Evolutionary conservation across 441 rosid species (phyloP).

Genomic region (Croton setiger): DNA sequence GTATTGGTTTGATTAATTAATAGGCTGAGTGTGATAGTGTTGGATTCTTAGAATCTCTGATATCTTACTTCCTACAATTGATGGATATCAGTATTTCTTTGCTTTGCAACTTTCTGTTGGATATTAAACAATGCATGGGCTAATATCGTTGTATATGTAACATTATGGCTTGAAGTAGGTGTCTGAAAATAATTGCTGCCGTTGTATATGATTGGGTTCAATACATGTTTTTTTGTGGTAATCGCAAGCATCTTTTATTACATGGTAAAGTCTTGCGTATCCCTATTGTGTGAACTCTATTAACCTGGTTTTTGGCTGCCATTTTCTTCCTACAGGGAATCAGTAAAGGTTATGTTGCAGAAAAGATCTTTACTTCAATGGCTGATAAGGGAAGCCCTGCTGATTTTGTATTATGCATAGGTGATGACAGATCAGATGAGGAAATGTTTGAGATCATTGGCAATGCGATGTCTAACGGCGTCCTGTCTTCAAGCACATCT

Average conservation of each 20-base stretch:
- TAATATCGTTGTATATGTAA: no score
- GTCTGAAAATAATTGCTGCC: neutral
- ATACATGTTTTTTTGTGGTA: neutral
- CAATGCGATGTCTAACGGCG: constrained; percentile 32
- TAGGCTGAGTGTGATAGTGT: neutral
- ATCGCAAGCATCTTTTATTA: neutral
- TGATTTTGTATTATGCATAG: constrained; percentile 68
- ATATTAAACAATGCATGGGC: no score
- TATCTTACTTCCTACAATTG: neutral
- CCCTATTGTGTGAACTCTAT: neutral
- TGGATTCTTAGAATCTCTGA: neutral
- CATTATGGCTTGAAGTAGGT: neutral
- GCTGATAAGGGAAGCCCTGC: constrained; percentile 38
- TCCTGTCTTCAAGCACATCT: constrained; percentile 39
- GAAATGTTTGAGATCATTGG: constrained; percentile 74
- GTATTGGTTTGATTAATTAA: neutral
- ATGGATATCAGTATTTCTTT: neutral
- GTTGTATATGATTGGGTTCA: neutral
- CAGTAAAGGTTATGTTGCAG: constrained; percentile 61
- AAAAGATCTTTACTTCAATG: constrained; percentile 55
- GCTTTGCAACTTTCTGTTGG: no score
- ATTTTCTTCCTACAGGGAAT: constrained; percentile 39
- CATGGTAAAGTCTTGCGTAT: neutral
- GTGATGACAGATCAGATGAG: constrained; percentile 77
- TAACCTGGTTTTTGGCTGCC: neutral